Evolutionary conservation across 2,329 filamentous ascomycete genomes (phyloP), one percentile per base, ranked within the genome.

Genomic region (Canariomyces notabilis): DNA sequence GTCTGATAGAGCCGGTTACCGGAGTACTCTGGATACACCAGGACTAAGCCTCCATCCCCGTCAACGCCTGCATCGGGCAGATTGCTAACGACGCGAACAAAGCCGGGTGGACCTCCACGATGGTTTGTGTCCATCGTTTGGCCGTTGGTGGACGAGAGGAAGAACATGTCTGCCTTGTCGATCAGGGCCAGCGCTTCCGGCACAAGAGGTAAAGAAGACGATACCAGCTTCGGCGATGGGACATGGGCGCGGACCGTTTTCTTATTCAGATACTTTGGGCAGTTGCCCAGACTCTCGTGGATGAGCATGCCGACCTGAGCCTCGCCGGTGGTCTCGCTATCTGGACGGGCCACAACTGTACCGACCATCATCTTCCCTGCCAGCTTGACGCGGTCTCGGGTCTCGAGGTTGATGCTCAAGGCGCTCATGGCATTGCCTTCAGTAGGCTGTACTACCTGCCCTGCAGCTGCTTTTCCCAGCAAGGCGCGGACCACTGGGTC

Each of bases 1-100:
- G 85, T 87, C 63, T 94, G 88, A 57, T 94, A 95, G 0, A 93
- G 68, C 14, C 87, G 73, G 63, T 95, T 95, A 6, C 89, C 89
- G 1, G 85, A 89, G 62, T 85, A 94, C 61, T 95, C 89, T 0
- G 89, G 89, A 64, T 88, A 95, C 2, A 84, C 72, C 12, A 94
- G 64, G 2, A 78, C 71, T 1, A 71, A 8, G 9, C 26, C 26
- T 29, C 26, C 55, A 0, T 63, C 59, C 4, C 56, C 64, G 1
- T 68, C 68, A 6, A 23, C 22, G 46, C 20, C 23, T 7, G 31
- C 23, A 20, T 15, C 7, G 6, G 42, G 32, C 1, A 47, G 39
- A 44, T 85, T 82, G 16, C 74, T 76, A 1, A 82, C 62, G 7
- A 91, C 71, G 19, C 88, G 76, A 16, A 91, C 69, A 59, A 95